phyloP scores from a whole-genome alignment of 805 yeast species.

The Myxozyma mucilagina region DNA sequence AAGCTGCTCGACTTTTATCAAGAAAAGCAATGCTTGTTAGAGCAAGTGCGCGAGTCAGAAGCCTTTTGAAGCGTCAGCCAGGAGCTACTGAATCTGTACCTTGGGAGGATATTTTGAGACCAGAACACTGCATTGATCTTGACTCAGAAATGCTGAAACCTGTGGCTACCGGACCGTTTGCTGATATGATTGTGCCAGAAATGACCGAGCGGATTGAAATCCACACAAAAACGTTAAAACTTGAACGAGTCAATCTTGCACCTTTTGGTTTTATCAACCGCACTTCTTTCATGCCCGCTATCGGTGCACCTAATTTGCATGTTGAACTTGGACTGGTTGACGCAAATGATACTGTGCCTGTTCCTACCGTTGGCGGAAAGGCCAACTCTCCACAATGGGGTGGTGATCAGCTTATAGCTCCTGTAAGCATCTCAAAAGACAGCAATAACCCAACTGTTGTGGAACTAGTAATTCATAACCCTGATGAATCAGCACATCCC shows the following conservation, averaged over 20 bases:
- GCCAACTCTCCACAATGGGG: conserved; percentile 67
- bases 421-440: conserved; percentile 47
- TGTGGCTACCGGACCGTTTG: not conserved
- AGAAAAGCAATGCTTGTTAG: not conserved
- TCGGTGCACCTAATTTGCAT: conserved; percentile 37
- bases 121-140: conserved; percentile 15
- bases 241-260: conserved; percentile 19
- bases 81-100: not conserved
- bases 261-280: conserved; percentile 37
- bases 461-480: conserved; percentile 75
- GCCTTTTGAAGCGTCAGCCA: not conserved
- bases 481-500: conserved; percentile 78
- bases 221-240: conserved; percentile 5
- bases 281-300: conserved; percentile 33
- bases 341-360: conserved; percentile 36
- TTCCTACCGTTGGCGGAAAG: conserved; percentile 56
- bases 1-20: not conserved
- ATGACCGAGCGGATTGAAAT: conserved; percentile 4
- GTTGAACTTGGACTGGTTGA: conserved; percentile 35
- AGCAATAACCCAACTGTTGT: conserved; percentile 54
- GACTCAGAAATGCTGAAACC: not conserved
- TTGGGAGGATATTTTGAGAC: conserved; percentile 12
- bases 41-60: not conserved
- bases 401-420: conserved; percentile 56
- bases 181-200: not conserved